A percentile compares a stretch with the other conserved stretches of the same genome.
Conservation (phyloP, 352 stramenopile genomes). For the Phytopythium vexans region DNA sequence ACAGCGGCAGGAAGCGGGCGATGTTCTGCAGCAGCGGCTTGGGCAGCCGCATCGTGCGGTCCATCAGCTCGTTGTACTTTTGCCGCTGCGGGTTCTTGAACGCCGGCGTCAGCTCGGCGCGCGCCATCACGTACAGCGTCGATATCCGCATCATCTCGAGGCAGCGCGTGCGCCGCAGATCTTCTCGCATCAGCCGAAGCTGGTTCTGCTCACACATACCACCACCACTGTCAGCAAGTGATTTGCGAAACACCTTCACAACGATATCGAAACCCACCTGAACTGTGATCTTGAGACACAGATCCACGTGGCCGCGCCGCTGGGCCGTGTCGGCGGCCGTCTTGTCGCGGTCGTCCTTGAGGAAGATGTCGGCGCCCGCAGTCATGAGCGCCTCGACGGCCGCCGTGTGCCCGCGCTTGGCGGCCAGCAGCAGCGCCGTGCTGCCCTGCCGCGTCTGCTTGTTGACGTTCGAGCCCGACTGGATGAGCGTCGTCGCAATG, state of each 20-base stretch:
- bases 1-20: slow-evolving; percentile 68
- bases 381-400: slow-evolving; percentile 79
- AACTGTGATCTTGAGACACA: slow-evolving; percentile 86
- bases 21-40: slow-evolving; percentile 83
- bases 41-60: slow-evolving; percentile 65
- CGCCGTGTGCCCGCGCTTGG: slow-evolving; percentile 76
- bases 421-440: slow-evolving; percentile 78
- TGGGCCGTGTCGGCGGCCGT: slow-evolving; percentile 80
- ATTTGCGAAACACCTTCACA: background rate
- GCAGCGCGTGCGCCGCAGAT: slow-evolving; percentile 64
- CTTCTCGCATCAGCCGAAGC: slow-evolving; percentile 73
- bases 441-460: slow-evolving; percentile 86
- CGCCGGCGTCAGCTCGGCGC: slow-evolving; percentile 37
- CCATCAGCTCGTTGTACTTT: slow-evolving; percentile 51
- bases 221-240: background rate
- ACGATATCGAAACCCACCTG: slow-evolving; percentile 3
- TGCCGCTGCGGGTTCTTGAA: slow-evolving; percentile 42
- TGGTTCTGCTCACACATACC: slow-evolving; percentile 53
- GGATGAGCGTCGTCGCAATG: slow-evolving; percentile 80
- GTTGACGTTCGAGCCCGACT: slow-evolving; percentile 82
- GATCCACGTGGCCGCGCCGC: slow-evolving; percentile 72
- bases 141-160: slow-evolving; percentile 70
- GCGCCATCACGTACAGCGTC: slow-evolving; percentile 58
- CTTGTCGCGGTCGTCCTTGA: slow-evolving; percentile 87
- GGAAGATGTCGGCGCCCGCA: slow-evolving; percentile 80